Base-by-base conservation (phyloP, 768 basidiomycete genomes). In the Saitozyma podzolica region DNA sequence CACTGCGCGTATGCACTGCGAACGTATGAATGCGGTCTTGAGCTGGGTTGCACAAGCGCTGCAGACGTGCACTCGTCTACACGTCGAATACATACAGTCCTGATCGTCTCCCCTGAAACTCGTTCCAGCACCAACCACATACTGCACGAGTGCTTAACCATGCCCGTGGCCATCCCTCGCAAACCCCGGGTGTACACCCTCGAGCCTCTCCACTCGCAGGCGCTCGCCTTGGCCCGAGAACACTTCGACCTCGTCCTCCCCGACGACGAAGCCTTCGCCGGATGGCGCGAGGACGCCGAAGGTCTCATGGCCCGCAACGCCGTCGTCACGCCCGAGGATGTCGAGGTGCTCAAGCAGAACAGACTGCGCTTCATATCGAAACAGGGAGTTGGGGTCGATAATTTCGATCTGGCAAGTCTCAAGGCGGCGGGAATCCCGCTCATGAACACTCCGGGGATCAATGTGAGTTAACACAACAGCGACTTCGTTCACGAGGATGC, bases 401-500 rank as follows among this genome's bases (percentile, higher is more conserved):
- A 54, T 41, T 40, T 69, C n/a, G 67, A 62, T 40, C 20, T 69
- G 6, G 37, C 20, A 39, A 58, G 39, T 16, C 39, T 63, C 47
- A 58, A 52, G 40, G 58, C 40, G 17, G 41, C 20, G 10, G 64
- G 62, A 6, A 56, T 69, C n/a, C 48, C 54, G 6, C 40, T 66
- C 8, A 65, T 62, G 61, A 69, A 69, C 40, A 65, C 64, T 11
- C 67, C 67, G 6, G 67, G 67, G 7, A 52, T 69, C 39, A 69
- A 69, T 20, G 67, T 68, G 63, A 68, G 67, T 56, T 40, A 9
- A 40, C 9, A 29, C 5, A 29, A 5, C 29, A 5, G 29, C 29
- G 29, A 29, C 29, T 29, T 5, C 29, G 29, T 2, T 6, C 20
- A 0, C 3, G 16, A 47, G 16, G 41, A n/a, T 37, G 51, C 4